Conservation (phyloP, 306 rosid species). For the Inga oerstediana region DNA sequence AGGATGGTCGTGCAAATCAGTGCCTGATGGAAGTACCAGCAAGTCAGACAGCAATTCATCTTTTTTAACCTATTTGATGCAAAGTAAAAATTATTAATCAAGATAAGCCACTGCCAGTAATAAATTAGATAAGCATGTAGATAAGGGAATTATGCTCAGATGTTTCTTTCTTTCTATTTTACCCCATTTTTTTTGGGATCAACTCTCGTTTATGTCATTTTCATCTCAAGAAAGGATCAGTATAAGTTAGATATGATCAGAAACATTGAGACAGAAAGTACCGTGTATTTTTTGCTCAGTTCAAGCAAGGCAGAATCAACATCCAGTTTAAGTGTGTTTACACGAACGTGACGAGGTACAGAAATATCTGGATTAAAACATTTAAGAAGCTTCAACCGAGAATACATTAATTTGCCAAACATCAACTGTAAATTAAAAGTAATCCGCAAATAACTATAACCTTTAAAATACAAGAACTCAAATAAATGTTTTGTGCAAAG, state of each 20-base stretch:
- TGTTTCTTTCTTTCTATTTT: neutral
- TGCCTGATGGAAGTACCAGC: constrained; percentile 81
- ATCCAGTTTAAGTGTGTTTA: constrained; percentile 80
- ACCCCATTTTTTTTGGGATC: neutral
- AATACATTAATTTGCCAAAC: constrained; percentile 2
- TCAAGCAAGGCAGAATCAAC: constrained; percentile 66
- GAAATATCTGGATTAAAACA: constrained; percentile 59
- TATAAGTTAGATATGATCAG: neutral
- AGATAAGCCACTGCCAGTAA: neutral
- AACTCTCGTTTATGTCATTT: constrained; percentile 1
- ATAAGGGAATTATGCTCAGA: neutral
- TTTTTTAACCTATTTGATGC: constrained; percentile 62
- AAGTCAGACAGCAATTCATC: constrained; percentile 79
- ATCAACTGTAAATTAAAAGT: neutral
- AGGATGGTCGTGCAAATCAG: constrained; percentile 86
- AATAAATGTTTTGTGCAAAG: neutral
- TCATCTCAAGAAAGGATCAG: constrained; percentile 1
- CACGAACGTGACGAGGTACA: constrained; percentile 83
- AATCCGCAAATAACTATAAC: neutral
- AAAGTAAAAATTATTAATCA: neutral
- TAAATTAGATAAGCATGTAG: neutral
- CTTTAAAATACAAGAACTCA: neutral
- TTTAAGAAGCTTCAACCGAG: constrained; percentile 8
- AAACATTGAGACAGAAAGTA: constrained; percentile 32
- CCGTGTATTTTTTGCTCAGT: constrained; percentile 59